A percentile compares a stretch with the other conserved stretches of the same genome.
Conservation (phyloP, 441 rosid genomes). For the Jatropha podagrica region DNA sequence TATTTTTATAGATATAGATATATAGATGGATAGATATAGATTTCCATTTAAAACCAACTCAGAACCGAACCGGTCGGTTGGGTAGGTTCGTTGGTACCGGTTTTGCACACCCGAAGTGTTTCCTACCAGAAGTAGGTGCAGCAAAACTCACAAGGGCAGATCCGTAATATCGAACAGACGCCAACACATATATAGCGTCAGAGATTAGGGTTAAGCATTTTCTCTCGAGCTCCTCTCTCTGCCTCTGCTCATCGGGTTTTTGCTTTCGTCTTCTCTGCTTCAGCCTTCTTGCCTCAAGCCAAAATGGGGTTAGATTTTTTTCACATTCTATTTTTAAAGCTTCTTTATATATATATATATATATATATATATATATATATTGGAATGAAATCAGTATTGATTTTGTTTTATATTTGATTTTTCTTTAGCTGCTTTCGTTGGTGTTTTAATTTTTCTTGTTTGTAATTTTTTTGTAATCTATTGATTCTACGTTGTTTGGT, state of each 20-base stretch:
- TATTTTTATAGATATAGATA: too few relatives aligned
- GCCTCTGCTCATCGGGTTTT: background rate
- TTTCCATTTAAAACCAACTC: too few relatives aligned
- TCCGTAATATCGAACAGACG: background rate
- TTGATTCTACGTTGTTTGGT: background rate
- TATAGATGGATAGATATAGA: too few relatives aligned
- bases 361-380: background rate
- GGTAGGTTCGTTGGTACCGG: too few relatives aligned
- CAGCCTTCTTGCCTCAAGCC: background rate
- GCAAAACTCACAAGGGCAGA: background rate
- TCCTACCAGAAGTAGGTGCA: background rate
- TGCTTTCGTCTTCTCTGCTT: background rate
- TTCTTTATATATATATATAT: too few relatives aligned
- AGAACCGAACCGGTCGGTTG: too few relatives aligned
- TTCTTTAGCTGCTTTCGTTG: background rate
- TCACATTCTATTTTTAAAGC: background rate
- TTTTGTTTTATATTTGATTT: background rate
- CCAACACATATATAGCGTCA: background rate
- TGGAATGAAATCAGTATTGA: background rate
- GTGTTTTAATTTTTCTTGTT: background rate
- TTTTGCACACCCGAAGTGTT: too few relatives aligned
- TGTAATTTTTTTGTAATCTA: background rate
- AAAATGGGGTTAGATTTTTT: conserved; percentile 33
- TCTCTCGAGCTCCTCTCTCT: background rate
- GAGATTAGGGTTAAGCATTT: background rate